Conservation (phyloP, 805 yeast genomes). For the Saccharomycopsis fodiens region DNA sequence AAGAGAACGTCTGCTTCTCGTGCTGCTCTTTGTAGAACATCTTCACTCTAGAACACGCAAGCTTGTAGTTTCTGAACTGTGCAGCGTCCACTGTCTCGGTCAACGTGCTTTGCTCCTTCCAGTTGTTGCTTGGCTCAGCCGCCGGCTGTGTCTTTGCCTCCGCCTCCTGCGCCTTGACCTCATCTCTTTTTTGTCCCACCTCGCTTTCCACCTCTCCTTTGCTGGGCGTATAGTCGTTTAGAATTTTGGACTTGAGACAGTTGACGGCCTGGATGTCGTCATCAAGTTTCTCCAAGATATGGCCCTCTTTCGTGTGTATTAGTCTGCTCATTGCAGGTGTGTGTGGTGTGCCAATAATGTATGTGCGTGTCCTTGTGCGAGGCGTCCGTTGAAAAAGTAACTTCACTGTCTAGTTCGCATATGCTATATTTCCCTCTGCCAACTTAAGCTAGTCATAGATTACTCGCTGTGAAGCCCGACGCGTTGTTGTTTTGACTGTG, state of each 20-base stretch:
- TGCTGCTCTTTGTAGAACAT: conserved; percentile 63
- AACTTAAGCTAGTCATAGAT: too few relatives aligned
- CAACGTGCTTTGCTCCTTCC: conserved; percentile 17
- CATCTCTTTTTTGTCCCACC: conserved; percentile 4
- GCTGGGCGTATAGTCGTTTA: conserved; percentile 15
- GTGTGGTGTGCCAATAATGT: neutral
- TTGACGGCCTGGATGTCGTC: conserved; percentile 38
- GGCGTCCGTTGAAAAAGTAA: too few relatives aligned
- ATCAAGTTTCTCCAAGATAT: conserved; percentile 25
- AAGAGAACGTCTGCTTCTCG: conserved; percentile 62
- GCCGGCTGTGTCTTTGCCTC: neutral
- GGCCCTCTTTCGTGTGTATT: conserved; percentile 18
- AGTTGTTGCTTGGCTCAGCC: neutral
- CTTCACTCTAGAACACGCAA: conserved; percentile 62
- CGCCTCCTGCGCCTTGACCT: neutral
- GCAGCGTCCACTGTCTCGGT: conserved; percentile 27
- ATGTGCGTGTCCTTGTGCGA: too few relatives aligned
- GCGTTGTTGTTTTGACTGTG: too few relatives aligned
- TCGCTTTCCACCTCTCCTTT: conserved; percentile 11
- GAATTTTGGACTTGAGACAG: conserved; percentile 28
- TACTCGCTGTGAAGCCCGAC: too few relatives aligned
- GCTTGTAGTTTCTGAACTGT: conserved; percentile 55
- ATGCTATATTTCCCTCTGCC: too few relatives aligned
- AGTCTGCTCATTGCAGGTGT: conserved; percentile 8
- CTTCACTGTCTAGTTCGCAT: too few relatives aligned